These are phyloP conservation scores for Paraphoma chrysanthemicola DNA, from an alignment of 2,329 filamentous ascomycete species.

Conservation along the genomic window DNA sequence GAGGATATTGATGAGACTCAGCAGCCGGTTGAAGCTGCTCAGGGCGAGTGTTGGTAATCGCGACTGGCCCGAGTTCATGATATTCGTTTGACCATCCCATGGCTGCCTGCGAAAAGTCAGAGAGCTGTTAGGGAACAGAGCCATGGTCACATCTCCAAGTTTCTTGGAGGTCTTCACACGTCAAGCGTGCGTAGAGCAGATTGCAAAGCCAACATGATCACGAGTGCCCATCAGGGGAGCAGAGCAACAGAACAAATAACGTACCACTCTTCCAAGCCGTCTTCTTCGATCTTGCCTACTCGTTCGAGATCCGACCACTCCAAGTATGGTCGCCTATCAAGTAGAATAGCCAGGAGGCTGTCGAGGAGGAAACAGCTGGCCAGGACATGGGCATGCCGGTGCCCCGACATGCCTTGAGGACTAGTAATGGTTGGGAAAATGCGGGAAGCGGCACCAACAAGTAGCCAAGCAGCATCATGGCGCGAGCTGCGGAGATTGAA, in stretches of 20 bases:
- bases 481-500: slow-evolving; percentile 67
- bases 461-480: slow-evolving; percentile 65
- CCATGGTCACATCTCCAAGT: too few relatives aligned
- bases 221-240: too few relatives aligned
- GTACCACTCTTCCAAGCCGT: slow-evolving; percentile 71
- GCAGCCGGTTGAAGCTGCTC: slow-evolving; percentile 61
- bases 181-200: too few relatives aligned
- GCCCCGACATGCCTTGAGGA: slow-evolving; percentile 33
- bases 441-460: slow-evolving; percentile 68
- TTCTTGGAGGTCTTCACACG: too few relatives aligned
- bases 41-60: slow-evolving; percentile 49
- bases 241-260: background rate
- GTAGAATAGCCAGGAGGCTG: slow-evolving; percentile 60
- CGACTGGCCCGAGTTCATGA: slow-evolving; percentile 3
- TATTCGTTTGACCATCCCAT: slow-evolving; percentile 64
- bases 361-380: slow-evolving; percentile 70
- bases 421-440: slow-evolving; percentile 53
- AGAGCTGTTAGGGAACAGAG: background rate
- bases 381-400: slow-evolving; percentile 49
- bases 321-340: slow-evolving; percentile 60
- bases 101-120: slow-evolving; percentile 56
- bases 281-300: slow-evolving; percentile 63
- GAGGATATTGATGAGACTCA: slow-evolving; percentile 41
- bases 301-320: slow-evolving; percentile 55
- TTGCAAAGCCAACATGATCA: too few relatives aligned